Base-by-base conservation (phyloP, 441 rosid genomes). In the Populus trichocarpa region DNA sequence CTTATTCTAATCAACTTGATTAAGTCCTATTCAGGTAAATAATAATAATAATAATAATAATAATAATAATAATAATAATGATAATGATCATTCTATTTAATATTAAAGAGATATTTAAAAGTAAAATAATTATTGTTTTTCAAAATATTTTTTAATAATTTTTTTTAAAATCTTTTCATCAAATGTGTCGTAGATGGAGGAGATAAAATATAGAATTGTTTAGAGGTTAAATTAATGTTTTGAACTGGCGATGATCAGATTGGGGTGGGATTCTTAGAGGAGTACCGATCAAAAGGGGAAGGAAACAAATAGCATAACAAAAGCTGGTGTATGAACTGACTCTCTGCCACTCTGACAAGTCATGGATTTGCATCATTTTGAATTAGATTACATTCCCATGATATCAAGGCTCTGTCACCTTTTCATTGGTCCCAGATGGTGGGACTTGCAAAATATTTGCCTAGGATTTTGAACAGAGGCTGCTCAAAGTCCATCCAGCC, bases 381-480 rank as follows among this genome's bases (percentile, higher is more conserved):
- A 75, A 75, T 78, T 69, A 80, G 80, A 78, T 83, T 65, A 26
- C 33, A 78, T 59, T 50, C 76, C 84, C 71, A 80, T 79, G 69
- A 80, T 65, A 63, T 46, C 76, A 32, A 76, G 46, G 25, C 67
- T 10, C 38, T 74, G 69, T 76, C n/a, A 50, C 63, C 83, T 87
- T 84, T 83, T 36, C 68, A 73, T 59, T 73, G 82, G 78, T 73
- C 86, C 83, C 83, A 66, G 72, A 42, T 77, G 88, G 84, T 79
- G 83, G 86, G 85, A 70, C 82, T 75, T n/a, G 23, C 22, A 46
- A 4, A 38, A 30, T 40, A 20, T 28, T 32, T 71, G 20, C 33
- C 4, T 42, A 63, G 53, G 69, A 26, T 71, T 33, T 33, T 35
- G 74, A 61, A 72, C 70, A 46, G 13, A 73, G 79, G 69, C 32